Percentiles rank a stretch among this genome's conserved stretches.
These are phyloP conservation scores for sunflower (Helianthus annuus) DNA, from an alignment of 129 eudicot species.

Conservation along the genomic window DNA sequence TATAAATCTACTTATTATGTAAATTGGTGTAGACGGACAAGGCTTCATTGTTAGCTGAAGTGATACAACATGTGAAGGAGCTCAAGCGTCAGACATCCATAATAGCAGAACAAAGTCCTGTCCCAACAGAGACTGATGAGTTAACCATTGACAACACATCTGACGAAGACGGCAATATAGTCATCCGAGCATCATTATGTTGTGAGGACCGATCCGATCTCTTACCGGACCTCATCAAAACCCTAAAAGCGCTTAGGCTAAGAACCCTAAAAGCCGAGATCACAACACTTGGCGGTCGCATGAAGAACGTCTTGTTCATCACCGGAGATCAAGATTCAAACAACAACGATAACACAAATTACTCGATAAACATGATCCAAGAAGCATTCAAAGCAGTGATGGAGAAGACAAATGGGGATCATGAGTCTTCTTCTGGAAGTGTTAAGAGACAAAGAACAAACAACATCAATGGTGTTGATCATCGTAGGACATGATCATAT, in stretches of 20 bases:
- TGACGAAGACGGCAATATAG: slow-evolving; percentile 58
- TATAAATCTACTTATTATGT: background rate
- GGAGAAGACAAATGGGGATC: slow-evolving; percentile 74
- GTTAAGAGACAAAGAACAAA: slow-evolving; percentile 84
- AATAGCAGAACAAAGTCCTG: slow-evolving; percentile 60
- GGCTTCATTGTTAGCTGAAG: slow-evolving; percentile 94
- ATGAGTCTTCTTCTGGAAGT: slow-evolving; percentile 63
- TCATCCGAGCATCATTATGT: slow-evolving; percentile 81
- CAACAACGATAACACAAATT: slow-evolving; percentile 20
- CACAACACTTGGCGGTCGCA: slow-evolving; percentile 85
- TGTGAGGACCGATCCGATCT: slow-evolving; percentile 86
- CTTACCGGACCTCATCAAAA: slow-evolving; percentile 79
- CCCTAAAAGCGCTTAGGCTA: slow-evolving; percentile 64
- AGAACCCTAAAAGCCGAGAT: slow-evolving; percentile 89
- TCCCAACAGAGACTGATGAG: slow-evolving; percentile 85
- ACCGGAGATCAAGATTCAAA: slow-evolving; percentile 52
- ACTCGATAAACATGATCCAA: slow-evolving; percentile 65
- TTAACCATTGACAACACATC: slow-evolving; percentile 60
- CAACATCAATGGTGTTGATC: slow-evolving; percentile 44
- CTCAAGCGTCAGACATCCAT: slow-evolving; percentile 76
- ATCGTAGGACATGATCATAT: slow-evolving; percentile 29
- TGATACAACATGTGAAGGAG: slow-evolving; percentile 95
- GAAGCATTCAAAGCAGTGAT: slow-evolving; percentile 89
- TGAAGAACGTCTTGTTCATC: slow-evolving; percentile 74
- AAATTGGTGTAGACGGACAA: slow-evolving; percentile 69